Evolutionary conservation across 2,329 filamentous ascomycete species (phyloP), one percentile per base, ranked within the genome.

Genomic region (Colletotrichum acutatum): DNA sequence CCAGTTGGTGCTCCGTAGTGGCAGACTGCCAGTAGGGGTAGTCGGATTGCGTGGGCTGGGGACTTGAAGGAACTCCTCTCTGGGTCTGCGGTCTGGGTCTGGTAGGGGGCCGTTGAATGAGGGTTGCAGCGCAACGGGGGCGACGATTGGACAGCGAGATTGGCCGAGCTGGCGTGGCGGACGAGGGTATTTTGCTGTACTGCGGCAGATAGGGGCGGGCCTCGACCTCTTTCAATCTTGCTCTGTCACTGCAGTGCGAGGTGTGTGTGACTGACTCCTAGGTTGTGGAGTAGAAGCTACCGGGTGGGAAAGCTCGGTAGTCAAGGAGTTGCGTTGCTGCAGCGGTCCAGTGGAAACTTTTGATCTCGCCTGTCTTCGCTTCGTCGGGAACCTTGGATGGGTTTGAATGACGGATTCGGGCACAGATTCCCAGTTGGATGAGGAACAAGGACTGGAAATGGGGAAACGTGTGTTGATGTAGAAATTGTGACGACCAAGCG

Each of bases 61-160:
- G 71, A 49, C 28, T 58, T 9, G 26, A 32, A 57, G 65, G 59
- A 68, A 34, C 52, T 74, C 52, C 62, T 56, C 42, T 59, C 61
- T 71, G 71, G 71, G 74, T 64, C 72, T 42, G 16, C 37, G 14
- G 37, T 59, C 61, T 71, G 74, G 71, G 74, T 64, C 72, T 66
- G 66, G 72, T 66, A 59, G 69, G 74, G 71, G 66, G 61, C 30
- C 57, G 49, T 63, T 61, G 68, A 58, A 74, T 72, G 72, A 74
- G 68, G 61, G 60, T 74, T 71, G 70, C 74, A 74, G 66, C 62
- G 59, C 63, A 75, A 72, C 71, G 72, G 65, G 56, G 42, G 69
- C 66, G 37, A 60, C 65, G 63, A 73, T 75, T 75, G 74, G 74
- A 69, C 59, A 57, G 61, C 61, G 71, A 73, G 71, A 73, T 73